These are phyloP conservation scores for Hydrangea macrophylla DNA, from an alignment of 148 eudicot species.

Conservation along the genomic window DNA sequence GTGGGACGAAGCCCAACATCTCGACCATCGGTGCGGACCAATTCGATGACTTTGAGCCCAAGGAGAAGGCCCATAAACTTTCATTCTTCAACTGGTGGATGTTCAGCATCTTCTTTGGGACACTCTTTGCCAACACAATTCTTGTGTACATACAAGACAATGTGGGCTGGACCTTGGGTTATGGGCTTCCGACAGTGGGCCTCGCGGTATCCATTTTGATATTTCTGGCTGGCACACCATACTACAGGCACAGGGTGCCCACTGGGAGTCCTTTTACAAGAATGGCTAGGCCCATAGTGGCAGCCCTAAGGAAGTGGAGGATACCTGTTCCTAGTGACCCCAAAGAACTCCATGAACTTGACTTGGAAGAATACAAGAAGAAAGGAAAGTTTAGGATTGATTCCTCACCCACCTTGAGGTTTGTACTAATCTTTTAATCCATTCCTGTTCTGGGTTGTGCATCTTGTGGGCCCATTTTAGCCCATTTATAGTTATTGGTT, in stretches of 20 bases:
- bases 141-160: constrained; percentile 80
- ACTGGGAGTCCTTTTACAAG: constrained; percentile 65
- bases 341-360: constrained; percentile 63
- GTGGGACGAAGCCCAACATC: constrained; percentile 86
- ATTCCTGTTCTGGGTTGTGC: too few relatives aligned
- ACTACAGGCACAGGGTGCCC: constrained; percentile 64
- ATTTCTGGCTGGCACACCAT: constrained; percentile 58
- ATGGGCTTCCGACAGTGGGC: constrained; percentile 70
- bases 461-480: too few relatives aligned
- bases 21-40: too few relatives aligned
- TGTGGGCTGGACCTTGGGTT: constrained; percentile 84
- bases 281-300: constrained; percentile 74
- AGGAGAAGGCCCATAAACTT: too few relatives aligned
- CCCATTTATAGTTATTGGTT: too few relatives aligned
- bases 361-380: constrained; percentile 47
- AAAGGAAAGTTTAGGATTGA: constrained; percentile 55
- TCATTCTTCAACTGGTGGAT: constrained; percentile 98
- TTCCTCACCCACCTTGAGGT: constrained; percentile 60
- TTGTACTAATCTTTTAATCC: constrained; percentile 8
- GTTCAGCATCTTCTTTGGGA: constrained; percentile 80
- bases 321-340: constrained; percentile 46
- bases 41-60: too few relatives aligned
- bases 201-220: constrained; percentile 56
- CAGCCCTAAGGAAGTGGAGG: constrained; percentile 53
- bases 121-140: constrained; percentile 75